A percentile compares a stretch with the other conserved stretches of the same genome.
Evolutionary conservation across 306 rosid genomes (phyloP).

Genomic region (Corylus heterophylla): DNA sequence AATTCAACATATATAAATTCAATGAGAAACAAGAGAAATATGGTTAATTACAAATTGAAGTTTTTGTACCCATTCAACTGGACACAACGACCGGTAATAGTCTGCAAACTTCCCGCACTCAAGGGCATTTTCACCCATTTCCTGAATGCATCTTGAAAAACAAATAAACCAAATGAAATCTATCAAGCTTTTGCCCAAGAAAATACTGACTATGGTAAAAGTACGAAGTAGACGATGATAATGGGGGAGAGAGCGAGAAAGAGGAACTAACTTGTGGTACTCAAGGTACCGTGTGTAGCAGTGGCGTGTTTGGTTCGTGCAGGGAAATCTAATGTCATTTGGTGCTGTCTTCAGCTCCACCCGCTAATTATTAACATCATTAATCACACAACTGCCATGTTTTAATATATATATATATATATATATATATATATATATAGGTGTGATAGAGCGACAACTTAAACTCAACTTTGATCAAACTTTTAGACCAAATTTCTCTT

Average conservation of each 20-base stretch:
- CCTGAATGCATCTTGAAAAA: slow-evolving; percentile 30
- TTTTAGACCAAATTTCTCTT: no score
- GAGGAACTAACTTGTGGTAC: slow-evolving; percentile 36
- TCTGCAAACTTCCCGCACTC: slow-evolving; percentile 40
- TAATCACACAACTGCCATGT: neutral
- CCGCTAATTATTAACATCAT: neutral
- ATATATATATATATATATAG: no score
- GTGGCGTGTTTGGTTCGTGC: slow-evolving; percentile 31
- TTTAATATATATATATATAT: no score
- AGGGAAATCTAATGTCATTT: neutral
- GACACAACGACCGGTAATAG: slow-evolving; percentile 30
- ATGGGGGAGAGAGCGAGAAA: no score
- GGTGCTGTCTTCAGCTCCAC: neutral
- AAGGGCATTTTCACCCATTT: slow-evolving; percentile 31
- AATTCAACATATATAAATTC: neutral
- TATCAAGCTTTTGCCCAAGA: no score
- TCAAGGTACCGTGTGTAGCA: slow-evolving; percentile 42
- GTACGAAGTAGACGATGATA: no score
- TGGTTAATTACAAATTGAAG: neutral
- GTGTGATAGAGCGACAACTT: no score
- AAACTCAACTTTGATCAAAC: no score
- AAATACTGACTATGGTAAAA: no score
- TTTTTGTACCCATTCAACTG: slow-evolving; percentile 40
- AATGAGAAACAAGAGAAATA: neutral
- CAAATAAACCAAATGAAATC: neutral